Evolutionary conservation across 2,329 filamentous ascomycete species (phyloP).

Genomic region (Fusarium temperatum): DNA sequence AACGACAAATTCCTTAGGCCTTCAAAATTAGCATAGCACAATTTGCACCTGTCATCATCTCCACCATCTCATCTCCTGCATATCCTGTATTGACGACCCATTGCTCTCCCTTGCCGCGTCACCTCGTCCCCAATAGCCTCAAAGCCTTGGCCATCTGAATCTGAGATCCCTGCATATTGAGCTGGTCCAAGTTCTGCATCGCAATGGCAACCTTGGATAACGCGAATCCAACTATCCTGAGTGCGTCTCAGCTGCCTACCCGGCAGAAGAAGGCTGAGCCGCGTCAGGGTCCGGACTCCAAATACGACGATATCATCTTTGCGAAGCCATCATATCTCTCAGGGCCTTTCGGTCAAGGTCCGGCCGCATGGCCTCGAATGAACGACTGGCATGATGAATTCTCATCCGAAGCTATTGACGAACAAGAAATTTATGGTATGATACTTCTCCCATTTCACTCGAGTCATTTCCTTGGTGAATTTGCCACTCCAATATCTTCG

Average conservation of each 20-base stretch:
- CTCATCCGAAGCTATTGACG: conserved; percentile 85
- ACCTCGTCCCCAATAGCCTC: conserved; percentile 17
- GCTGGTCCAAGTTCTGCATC: neutral
- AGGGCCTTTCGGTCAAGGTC: conserved; percentile 50
- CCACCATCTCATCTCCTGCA: conserved; percentile 30
- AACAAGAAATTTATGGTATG: conserved; percentile 94
- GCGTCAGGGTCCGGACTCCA: conserved; percentile 57
- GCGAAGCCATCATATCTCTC: conserved; percentile 56
- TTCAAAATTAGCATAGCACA: conserved; percentile 26
- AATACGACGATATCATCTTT: conserved; percentile 58
- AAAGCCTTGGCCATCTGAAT: conserved; percentile 15
- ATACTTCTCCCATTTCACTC: neutral
- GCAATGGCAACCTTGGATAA: conserved; percentile 65
- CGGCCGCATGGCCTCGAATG: conserved; percentile 45
- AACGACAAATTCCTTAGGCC: conserved; percentile 17
- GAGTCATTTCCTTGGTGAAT: conserved; percentile 12
- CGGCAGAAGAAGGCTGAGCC: conserved; percentile 64
- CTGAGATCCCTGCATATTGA: conserved; percentile 21
- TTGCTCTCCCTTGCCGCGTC: conserved; percentile 7
- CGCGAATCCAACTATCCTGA: conserved; percentile 93
- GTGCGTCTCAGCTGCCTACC: conserved; percentile 86
- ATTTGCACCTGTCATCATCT: conserved; percentile 23
- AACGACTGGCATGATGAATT: conserved; percentile 64
- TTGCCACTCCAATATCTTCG: conserved; percentile 4
- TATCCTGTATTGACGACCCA: neutral